Base-by-base conservation (phyloP, 805 yeast genomes). In the Teunomyces barrocoloradensis region DNA sequence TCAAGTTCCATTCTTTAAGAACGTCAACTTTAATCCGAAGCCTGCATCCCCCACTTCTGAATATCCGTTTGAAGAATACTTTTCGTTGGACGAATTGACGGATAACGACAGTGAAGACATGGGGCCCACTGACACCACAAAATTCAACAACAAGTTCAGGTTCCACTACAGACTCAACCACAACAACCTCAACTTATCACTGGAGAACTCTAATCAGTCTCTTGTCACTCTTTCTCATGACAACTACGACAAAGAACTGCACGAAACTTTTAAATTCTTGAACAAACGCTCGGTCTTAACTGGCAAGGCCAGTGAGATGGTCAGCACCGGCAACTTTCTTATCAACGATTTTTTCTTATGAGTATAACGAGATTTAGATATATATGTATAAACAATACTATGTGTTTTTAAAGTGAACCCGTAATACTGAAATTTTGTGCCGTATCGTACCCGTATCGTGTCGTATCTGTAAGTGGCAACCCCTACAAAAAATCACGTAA, bases 301-400 rank as follows among this genome's bases (percentile, higher is more conserved):
- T 27, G 77, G 77, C 40, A 68, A 63, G 51, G 74, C 75, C 45
- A 69, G 73, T 47, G 77, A 72, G 58, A 73, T 72, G 73, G 67
- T 73, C 46, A 66, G 76, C 44, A 61, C 69, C 25, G 69, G 73
- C 21, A 70, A 65, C 41, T 69, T 73, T 47, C 55, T 72, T 51
- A 66, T 73, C 53, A 71, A 71, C 52, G 78, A 73, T 47, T 73
- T 73, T 51, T 69, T 71, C 56, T 66, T 72, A 51, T 73, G 59
- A 62, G 40, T 44, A 10, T 21, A 33, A 20, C 25, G 34, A 29
- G 29, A 13, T 32, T 13, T 32, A 13, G 17, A 11, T 21, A 21
- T 12, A n/a, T 17, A 32, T n/a, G 15, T 40, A 25, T 27, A 5
- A 17, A 21, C 17, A 13, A 25, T 29, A 40, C 23, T 6, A 25